Base-by-base conservation (phyloP, 2,329 filamentous ascomycete species). In the Ophiostoma australiae region DNA sequence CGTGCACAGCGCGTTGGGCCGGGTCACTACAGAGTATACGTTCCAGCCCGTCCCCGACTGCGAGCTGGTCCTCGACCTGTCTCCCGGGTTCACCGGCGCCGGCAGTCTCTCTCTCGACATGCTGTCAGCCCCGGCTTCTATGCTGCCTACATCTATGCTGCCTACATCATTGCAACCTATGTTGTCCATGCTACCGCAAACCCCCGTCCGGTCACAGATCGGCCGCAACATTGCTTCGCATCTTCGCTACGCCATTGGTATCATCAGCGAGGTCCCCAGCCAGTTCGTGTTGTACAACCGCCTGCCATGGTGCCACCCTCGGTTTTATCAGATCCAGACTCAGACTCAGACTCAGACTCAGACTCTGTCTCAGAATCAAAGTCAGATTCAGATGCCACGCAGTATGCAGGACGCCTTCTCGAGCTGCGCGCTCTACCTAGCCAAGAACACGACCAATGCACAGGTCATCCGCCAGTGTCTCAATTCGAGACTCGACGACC, bases 401-500 rank as follows among this genome's bases (percentile, higher is more conserved):
- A 79, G 76, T 0, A 82, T 88, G 74, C 82, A 86, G 79, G 85
- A 87, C 73, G 85, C 83, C 0, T 79, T 84, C 72, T 81, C 85
- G 4, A 81, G 82, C 35, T 87, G 85, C 75, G 84, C 84, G 0
- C 77, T 88, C 0, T 86, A 85, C 74, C 77, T 83, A 63, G 78
- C 82, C 11, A 85, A 82, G 73, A 87, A 83, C 67, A 73, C 79
- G 0, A 74, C 76, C 23, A 88, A 88, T 73, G 76, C 80, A 0
- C 78, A 80, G 11, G 76, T 85, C 33, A 81, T 88, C n/a, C 77
- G 83, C 27, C 80, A 82, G 1, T 75, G 27, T 63, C 77, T 58
- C 52, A 27, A 58, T n/a, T 3, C 52, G 10, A 7, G 52, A 27
- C 23, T 58, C 4, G 52, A 58, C 23, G 52, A 58, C 8, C n/a